Conservation (phyloP, 495 filamentous ascomycete genomes). For the Xylaria acuta region DNA sequence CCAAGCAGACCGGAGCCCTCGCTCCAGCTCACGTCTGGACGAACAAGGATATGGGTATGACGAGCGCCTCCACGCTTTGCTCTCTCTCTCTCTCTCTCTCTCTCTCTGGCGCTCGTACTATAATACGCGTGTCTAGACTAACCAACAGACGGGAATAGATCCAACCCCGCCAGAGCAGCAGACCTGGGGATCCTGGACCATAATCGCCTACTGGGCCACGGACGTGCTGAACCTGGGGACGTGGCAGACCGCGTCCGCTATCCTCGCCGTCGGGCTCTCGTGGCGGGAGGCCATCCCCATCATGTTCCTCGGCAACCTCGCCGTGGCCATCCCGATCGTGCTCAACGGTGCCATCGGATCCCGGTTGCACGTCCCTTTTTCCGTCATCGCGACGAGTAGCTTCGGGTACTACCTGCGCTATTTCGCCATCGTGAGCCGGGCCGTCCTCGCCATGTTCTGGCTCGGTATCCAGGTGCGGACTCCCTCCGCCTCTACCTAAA, state of each 20-base stretch:
- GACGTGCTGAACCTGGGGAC: slow-evolving; percentile 67
- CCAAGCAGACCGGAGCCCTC: slow-evolving; percentile 55
- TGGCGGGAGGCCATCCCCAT: slow-evolving; percentile 67
- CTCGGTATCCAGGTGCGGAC: slow-evolving; percentile 60
- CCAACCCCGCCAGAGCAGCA: slow-evolving; percentile 54
- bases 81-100: too few species aligned
- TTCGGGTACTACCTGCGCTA: slow-evolving; percentile 76
- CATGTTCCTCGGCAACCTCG: slow-evolving; percentile 66
- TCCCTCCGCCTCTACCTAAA: background rate
- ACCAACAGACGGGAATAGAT: slow-evolving; percentile 37
- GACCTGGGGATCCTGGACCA: slow-evolving; percentile 56
- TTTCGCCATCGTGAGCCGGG: slow-evolving; percentile 69
- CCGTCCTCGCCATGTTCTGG: slow-evolving; percentile 75
- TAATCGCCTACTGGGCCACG: slow-evolving; percentile 67
- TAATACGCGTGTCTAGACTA: background rate
- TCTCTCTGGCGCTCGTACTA: too few species aligned
- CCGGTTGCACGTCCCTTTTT: slow-evolving; percentile 70
- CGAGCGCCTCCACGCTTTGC: background rate
- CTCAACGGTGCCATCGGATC: slow-evolving; percentile 69
- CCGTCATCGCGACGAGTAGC: slow-evolving; percentile 67
- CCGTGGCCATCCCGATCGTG: slow-evolving; percentile 67
- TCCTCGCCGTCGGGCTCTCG: slow-evolving; percentile 67
- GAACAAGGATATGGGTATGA: slow-evolving; percentile 45
- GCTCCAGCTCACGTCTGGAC: slow-evolving; percentile 58
- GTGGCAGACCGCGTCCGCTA: slow-evolving; percentile 67